Conservation (phyloP, 75 land plant genomes). For the Picea glauca region DNA sequence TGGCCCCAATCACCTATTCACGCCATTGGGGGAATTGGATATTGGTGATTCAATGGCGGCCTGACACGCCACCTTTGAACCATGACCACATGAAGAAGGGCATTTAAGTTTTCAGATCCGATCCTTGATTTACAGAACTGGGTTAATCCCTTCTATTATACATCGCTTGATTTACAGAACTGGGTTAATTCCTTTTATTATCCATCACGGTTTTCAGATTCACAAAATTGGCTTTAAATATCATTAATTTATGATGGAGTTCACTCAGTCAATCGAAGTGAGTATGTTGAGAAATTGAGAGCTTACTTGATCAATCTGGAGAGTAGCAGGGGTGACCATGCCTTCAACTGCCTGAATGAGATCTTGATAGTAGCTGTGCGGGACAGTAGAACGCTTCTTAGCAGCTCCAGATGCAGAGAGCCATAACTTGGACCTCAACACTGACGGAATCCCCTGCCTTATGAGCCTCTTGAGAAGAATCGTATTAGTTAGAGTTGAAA, state of each 20-base stretch:
- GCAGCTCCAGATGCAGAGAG: conserved; percentile 32
- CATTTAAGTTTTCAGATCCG: not conserved
- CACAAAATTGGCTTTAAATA: too few relatives aligned
- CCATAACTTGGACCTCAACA: conserved; percentile 40
- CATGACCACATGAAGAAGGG: not conserved
- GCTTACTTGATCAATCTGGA: conserved; percentile 42
- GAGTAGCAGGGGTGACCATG: conserved; percentile 31
- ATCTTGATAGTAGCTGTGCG: conserved; percentile 41
- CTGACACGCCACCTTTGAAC: too few relatives aligned
- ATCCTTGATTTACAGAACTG: not conserved
- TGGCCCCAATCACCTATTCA: too few relatives aligned
- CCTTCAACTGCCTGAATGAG: conserved; percentile 34
- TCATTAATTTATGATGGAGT: too few relatives aligned
- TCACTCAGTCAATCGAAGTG: too few relatives aligned
- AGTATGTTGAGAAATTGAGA: too few relatives aligned
- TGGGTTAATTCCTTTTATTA: too few relatives aligned
- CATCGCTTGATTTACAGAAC: too few relatives aligned
- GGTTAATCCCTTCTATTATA: too few relatives aligned
- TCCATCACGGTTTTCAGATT: too few relatives aligned
- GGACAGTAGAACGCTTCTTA: conserved; percentile 38
- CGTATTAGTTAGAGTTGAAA: conserved; percentile 18
- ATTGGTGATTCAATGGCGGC: too few relatives aligned
- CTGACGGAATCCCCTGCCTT: conserved; percentile 38
- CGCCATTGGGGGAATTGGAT: too few relatives aligned
- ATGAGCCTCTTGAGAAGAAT: conserved; percentile 41